These are phyloP conservation scores for Pleurotus platypus DNA, from an alignment of 768 basidiomycete genomes.

Conservation along the genomic window DNA sequence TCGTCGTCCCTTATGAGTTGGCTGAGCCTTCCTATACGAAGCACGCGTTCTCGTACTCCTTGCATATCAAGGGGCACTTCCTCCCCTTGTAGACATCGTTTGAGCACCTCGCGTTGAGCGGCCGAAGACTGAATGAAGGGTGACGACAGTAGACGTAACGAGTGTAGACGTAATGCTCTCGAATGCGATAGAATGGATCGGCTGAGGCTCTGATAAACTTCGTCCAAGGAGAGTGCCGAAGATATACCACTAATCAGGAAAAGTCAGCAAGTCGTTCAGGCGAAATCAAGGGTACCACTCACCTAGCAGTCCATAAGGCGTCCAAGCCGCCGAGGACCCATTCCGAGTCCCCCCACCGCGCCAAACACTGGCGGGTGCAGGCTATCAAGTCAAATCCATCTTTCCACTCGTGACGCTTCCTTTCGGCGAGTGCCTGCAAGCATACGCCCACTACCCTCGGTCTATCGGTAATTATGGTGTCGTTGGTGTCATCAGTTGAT, in stretches of 20 bases:
- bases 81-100: constrained; percentile 76
- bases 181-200: constrained; percentile 70
- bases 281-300: constrained; percentile 8
- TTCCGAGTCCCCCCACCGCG: constrained; percentile 58
- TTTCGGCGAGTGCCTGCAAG: constrained; percentile 46
- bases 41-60: constrained; percentile 80
- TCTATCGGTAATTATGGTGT: constrained; percentile 29
- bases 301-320: constrained; percentile 45
- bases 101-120: constrained; percentile 50
- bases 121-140: constrained; percentile 39
- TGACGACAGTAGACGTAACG: constrained; percentile 62
- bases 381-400: constrained; percentile 36
- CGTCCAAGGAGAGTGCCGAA: constrained; percentile 34
- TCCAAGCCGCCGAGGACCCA: constrained; percentile 54
- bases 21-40: constrained; percentile 72
- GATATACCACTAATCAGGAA: not conserved
- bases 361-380: constrained; percentile 45
- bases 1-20: constrained; percentile 56
- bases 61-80: constrained; percentile 73
- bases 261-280: not conserved
- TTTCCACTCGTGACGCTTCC: constrained; percentile 42
- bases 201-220: constrained; percentile 51
- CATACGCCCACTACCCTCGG: constrained; percentile 63
- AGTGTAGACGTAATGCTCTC: constrained; percentile 55
- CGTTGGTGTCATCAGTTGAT: constrained; percentile 20